Evolutionary conservation across 2,329 filamentous ascomycete genomes (phyloP).

Genomic region (Coniochaeta sp.): DNA sequence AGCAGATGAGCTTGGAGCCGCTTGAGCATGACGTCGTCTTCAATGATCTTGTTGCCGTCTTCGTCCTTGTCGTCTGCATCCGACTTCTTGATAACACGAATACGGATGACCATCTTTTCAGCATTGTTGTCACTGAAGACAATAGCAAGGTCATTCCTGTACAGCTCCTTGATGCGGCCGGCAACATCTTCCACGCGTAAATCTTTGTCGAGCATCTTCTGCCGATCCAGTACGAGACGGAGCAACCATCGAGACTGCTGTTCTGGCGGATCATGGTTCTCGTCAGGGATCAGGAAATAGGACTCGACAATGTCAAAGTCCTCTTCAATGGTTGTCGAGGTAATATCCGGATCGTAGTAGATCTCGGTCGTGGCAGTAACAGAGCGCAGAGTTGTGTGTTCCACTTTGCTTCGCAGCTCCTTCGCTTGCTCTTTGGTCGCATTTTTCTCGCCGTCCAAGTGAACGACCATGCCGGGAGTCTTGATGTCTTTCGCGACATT

Average conservation of each 20-base stretch:
- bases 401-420: conserved; percentile 77
- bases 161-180: conserved; percentile 80
- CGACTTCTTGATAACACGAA: conserved; percentile 67
- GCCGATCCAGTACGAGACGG: conserved; percentile 85
- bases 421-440: conserved; percentile 76
- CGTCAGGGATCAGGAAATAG: conserved; percentile 90
- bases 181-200: conserved; percentile 89
- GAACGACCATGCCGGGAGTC: conserved; percentile 94
- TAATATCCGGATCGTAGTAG: conserved; percentile 91
- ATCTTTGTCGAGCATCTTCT: conserved; percentile 92
- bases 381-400: conserved; percentile 88
- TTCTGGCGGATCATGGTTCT: conserved; percentile 52
- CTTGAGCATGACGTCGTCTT: conserved; percentile 91
- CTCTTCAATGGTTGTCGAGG: conserved; percentile 75
- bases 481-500: conserved; percentile 98
- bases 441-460: conserved; percentile 54
- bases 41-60: conserved; percentile 50
- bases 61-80: conserved; percentile 56
- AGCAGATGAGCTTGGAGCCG: conserved; percentile 85
- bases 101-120: conserved; percentile 87
- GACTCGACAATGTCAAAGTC: conserved; percentile 94
- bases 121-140: conserved; percentile 99
- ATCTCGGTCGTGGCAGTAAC: conserved; percentile 91
- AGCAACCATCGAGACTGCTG: conserved; percentile 92
- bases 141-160: conserved; percentile 75